Percentiles rank a stretch among this genome's conserved stretches.
Conservation (phyloP, 148 eudicot species). For the Chenopodium formosanum region DNA sequence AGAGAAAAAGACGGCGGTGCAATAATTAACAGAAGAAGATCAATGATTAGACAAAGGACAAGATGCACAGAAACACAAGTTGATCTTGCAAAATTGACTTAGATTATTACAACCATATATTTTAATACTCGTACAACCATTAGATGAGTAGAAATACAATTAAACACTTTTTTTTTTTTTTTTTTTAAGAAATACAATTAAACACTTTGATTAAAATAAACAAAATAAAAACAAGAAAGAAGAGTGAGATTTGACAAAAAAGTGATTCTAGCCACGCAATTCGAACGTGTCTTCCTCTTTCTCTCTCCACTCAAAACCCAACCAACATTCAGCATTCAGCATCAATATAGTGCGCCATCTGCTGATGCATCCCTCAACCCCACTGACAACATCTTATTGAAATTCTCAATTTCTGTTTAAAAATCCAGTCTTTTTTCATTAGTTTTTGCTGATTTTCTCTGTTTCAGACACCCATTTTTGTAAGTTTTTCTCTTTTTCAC, state of each 20-base stretch:
- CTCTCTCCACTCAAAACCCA: constrained; percentile 11
- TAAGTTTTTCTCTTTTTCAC: constrained; percentile 11
- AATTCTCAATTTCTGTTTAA: neutral
- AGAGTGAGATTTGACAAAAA: neutral
- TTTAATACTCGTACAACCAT: neutral
- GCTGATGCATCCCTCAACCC: neutral
- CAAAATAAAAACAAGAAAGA: neutral
- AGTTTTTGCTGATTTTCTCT: neutral
- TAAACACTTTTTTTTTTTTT: too few relatives aligned
- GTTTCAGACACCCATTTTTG: constrained; percentile 6
- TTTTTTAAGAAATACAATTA: neutral
- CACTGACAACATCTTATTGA: too few relatives aligned
- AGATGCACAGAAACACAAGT: neutral
- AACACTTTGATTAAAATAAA: too few relatives aligned
- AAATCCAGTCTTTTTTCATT: neutral
- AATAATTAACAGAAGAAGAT: too few relatives aligned
- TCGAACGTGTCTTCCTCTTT: constrained; percentile 31
- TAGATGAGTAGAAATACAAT: neutral
- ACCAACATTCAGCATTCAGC: constrained; percentile 1
- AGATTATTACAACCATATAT: neutral
- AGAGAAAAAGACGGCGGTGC: neutral
- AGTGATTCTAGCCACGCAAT: constrained; percentile 25
- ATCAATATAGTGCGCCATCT: constrained; percentile 11
- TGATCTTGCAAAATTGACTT: neutral
- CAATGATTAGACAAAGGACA: neutral